A percentile compares a stretch with the other conserved stretches of the same genome.
These are phyloP conservation scores for Petrea volubilis DNA, from an alignment of 257 asterid species.

Conservation along the genomic window DNA sequence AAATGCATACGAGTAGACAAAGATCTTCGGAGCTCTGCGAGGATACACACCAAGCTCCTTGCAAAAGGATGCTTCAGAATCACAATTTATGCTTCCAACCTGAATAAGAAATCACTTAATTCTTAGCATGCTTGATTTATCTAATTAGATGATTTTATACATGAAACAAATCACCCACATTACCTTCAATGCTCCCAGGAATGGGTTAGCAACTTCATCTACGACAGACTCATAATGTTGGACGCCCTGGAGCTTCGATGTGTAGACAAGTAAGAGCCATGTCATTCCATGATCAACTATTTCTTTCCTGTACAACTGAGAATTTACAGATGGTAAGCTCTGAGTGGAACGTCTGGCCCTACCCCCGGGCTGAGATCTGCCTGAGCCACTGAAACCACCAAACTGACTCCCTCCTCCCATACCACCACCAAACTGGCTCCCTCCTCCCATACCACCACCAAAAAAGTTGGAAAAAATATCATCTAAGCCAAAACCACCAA, in stretches of 20 bases:
- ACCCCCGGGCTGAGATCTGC: conserved; percentile 48
- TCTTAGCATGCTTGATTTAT: conserved; percentile 7
- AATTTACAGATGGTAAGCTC: conserved; percentile 54
- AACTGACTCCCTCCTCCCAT: conserved; percentile 65
- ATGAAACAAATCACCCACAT: neutral
- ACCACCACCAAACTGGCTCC: conserved; percentile 65
- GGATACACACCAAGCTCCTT: conserved; percentile 67
- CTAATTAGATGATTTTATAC: neutral
- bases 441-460: conserved; percentile 72
- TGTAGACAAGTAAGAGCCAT: conserved; percentile 67
- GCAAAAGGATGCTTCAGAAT: conserved; percentile 67
- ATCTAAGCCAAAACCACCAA: conserved; percentile 66
- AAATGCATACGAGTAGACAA: conserved; percentile 60
- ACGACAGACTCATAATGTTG: conserved; percentile 60
- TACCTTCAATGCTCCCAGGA: conserved; percentile 89
- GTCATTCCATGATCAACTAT: conserved; percentile 71
- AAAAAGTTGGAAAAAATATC: conserved; percentile 73
- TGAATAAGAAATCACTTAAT: conserved; percentile 26
- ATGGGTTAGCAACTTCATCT: conserved; percentile 51
- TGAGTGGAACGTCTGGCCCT: conserved; percentile 33
- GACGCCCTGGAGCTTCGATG: conserved; percentile 50
- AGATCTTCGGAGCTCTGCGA: conserved; percentile 61
- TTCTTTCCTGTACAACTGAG: conserved; percentile 62
- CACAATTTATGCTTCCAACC: conserved; percentile 87
- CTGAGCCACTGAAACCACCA: conserved; percentile 71